phyloP scores from a whole-genome alignment of 352 stramenopile species.

The Phytopythium litorale region DNA sequence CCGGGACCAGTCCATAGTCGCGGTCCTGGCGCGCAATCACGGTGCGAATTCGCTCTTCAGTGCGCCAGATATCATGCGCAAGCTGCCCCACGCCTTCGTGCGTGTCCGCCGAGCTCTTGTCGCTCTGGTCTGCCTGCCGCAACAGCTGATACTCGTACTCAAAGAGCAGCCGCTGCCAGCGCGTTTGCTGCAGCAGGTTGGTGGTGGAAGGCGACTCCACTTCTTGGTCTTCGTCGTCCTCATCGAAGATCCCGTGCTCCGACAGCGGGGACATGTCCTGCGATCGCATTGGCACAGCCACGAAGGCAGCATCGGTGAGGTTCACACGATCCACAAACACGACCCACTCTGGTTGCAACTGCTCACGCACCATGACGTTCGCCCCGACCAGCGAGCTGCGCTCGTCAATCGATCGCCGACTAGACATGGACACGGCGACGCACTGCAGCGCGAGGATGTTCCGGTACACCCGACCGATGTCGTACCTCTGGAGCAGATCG shows the following conservation, averaged over 20 bases:
- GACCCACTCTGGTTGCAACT: not conserved
- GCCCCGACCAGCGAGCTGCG: conserved; percentile 50
- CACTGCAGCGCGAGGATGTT: conserved; percentile 76
- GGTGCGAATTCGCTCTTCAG: conserved; percentile 75
- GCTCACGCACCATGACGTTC: conserved; percentile 15
- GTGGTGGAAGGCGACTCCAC: conserved; percentile 40
- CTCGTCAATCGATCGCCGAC: conserved; percentile 75
- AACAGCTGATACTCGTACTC: conserved; percentile 69
- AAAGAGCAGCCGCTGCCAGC: conserved; percentile 57
- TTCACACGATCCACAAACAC: not conserved
- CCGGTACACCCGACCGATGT: conserved; percentile 78
- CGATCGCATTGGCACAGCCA: not conserved
- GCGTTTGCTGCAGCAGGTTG: conserved; percentile 46
- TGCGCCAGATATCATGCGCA: conserved; percentile 73
- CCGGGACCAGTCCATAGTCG: conserved; percentile 46
- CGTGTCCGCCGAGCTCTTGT: conserved; percentile 20
- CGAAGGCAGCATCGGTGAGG: not conserved
- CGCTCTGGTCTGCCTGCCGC: conserved; percentile 37
- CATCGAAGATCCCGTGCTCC: conserved; percentile 34
- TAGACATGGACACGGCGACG: conserved; percentile 68
- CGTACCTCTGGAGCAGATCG: conserved; percentile 50
- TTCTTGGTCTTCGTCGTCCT: conserved; percentile 39
- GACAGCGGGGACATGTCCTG: conserved; percentile 44
- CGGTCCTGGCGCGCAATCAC: conserved; percentile 60
- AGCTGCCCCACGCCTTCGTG: conserved; percentile 58